Evolutionary conservation across 352 stramenopile genomes (phyloP), one percentile per base, ranked within the genome.

Genomic region (Globisporangium cystogenes): DNA sequence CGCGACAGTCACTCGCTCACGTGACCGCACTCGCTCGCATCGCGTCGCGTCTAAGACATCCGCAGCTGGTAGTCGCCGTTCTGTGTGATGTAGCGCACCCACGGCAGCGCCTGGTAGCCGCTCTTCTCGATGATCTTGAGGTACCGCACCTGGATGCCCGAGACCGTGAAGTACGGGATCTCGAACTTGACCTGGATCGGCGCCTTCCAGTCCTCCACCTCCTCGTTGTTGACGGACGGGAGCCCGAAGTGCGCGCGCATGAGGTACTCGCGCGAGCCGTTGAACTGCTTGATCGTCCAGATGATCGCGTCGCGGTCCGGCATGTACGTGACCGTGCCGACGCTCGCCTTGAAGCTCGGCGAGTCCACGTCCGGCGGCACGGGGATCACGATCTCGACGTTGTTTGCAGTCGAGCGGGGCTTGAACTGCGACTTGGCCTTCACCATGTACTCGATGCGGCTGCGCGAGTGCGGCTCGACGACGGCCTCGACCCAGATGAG

Each of bases 101-200:
- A 99, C 51, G 96, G 97, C 53, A 99, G 75, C 44, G 98, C 96
- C 71, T 99, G 92, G 82, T 99, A 99, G 31, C 97, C 97, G 70
- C 88, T 98, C 74, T 98, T 99, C 79, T 99, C 98, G 70, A 99
- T 99, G 70, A 99, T 99, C 84, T 99, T 99, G 52, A 99, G 84
- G 84, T 99, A 99, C 45, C 98, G 92, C 52, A 99, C 98, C 68
- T 99, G 96, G 60, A 99, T 98, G 27, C 97, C 95, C 53, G 89
- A 98, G 40, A 98, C 95, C 31, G 90, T 97, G 57, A 97, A 97
- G 70, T 97, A 97, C 31, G 90, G 90, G 53, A 97, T 97, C 70
- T 97, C 96, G 72, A 99, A 99, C 65, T 98, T 98, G 53, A 99
- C 93, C 29, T 90, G 71, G 61, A 96, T 96, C 7, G 90, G 90